phyloP scores from a whole-genome alignment of 306 rosid genomes.

The Canavalia ensiformis region DNA sequence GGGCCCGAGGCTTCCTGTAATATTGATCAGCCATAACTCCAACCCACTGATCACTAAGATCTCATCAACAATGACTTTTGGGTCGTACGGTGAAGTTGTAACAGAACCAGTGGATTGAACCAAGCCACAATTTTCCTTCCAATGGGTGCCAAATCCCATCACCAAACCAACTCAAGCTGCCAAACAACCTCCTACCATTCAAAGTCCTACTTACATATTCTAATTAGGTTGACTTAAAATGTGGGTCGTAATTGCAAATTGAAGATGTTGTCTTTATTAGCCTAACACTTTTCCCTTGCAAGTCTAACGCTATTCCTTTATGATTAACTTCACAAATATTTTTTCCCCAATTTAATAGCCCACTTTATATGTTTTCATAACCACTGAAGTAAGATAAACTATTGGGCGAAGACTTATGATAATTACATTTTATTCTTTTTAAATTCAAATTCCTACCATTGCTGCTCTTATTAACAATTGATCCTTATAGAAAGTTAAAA shows the following conservation, averaged over 20 bases:
- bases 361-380: not conserved
- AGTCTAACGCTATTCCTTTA: not conserved
- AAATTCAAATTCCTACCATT: too few relatives aligned
- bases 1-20: not conserved
- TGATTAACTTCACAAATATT: not conserved
- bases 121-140: not conserved
- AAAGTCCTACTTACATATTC: not conserved
- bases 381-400: not conserved
- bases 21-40: not conserved
- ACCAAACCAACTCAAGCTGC: not conserved
- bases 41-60: not conserved
- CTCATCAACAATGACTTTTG: not conserved
- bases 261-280: not conserved
- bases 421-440: not conserved
- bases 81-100: not conserved
- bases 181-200: not conserved
- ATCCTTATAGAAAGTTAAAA: too few relatives aligned
- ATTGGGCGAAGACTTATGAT: not conserved
- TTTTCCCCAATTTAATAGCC: not conserved
- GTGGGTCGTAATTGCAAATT: not conserved
- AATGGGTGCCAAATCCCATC: not conserved
- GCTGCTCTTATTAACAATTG: too few relatives aligned
- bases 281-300: not conserved
- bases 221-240: not conserved
- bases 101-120: not conserved